A percentile compares a stretch with the other conserved stretches of the same genome.
Evolutionary conservation across 768 basidiomycete genomes (phyloP).

Genomic region (Pholiota conissans): DNA sequence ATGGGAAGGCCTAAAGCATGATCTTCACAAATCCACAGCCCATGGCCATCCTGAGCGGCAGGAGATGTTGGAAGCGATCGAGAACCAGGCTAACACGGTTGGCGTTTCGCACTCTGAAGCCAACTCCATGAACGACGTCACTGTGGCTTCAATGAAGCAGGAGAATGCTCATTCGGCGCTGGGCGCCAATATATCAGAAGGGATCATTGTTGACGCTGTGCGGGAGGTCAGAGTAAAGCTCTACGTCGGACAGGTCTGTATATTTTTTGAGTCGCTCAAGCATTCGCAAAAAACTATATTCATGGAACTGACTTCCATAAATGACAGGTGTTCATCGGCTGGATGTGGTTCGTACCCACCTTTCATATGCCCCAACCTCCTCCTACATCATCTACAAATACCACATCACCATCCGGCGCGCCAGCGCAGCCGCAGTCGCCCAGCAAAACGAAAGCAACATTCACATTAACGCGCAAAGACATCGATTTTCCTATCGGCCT

Average conservation of each 20-base stretch:
- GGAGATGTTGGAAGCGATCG: slow-evolving; percentile 17
- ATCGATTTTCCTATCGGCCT: slow-evolving; percentile 79
- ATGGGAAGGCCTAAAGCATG: slow-evolving; percentile 40
- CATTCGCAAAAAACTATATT: neutral
- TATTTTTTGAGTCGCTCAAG: too few relatives aligned
- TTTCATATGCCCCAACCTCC: slow-evolving; percentile 72
- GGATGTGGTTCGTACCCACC: slow-evolving; percentile 85
- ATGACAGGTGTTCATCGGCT: slow-evolving; percentile 69
- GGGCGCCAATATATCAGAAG: slow-evolving; percentile 21
- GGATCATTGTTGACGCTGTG: slow-evolving; percentile 61
- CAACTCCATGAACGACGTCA: slow-evolving; percentile 43
- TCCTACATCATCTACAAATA: slow-evolving; percentile 15
- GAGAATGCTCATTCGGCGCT: neutral
- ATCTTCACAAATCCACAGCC: slow-evolving; percentile 24
- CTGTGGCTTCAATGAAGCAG: slow-evolving; percentile 17
- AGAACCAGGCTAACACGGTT: slow-evolving; percentile 19
- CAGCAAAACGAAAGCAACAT: slow-evolving; percentile 26
- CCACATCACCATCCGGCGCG: slow-evolving; percentile 6
- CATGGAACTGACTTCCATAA: slow-evolving; percentile 1
- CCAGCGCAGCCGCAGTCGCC: too few relatives aligned
- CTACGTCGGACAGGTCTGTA: slow-evolving; percentile 65
- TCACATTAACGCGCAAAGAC: slow-evolving; percentile 58
- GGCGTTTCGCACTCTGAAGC: slow-evolving; percentile 39
- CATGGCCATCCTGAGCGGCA: neutral
- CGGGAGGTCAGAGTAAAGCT: slow-evolving; percentile 73